Base-by-base conservation (phyloP, 1,284 basidiomycete genomes). In the Leccinum pachyderme region DNA sequence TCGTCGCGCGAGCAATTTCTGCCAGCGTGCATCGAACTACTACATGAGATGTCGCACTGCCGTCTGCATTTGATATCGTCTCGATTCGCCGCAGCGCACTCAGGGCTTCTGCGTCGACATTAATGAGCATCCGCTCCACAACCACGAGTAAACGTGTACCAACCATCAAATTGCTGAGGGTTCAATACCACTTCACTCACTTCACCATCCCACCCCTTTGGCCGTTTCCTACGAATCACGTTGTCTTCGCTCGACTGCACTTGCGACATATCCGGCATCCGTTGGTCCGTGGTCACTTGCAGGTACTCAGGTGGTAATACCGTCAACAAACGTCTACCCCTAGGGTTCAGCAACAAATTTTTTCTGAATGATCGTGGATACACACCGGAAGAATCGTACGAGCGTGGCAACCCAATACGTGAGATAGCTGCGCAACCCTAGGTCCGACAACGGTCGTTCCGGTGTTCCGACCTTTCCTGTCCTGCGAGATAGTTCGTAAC, bases 401-500 rank as follows among this genome's bases (percentile, higher is more conserved):
- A 98, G 77, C 0, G 89, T 88, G 1, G 91, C 83, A 1, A 90
- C 83, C 96, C 97, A 99, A 70, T 89, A 97, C 4, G 93, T 84
- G 32, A 95, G 81, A 73, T 98, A 99, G 55, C 93, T 92, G 56
- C 91, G 84, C 13, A 95, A 77, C 3, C 97, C 96, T 11, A 98
- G 83, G 61, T 95, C 94, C 0, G 95, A 98, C 1, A 99, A 76
- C 0, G 96, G 96, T 5, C 96, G 84, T 75, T 99, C 96, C 0
- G 97, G 96, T 4, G 95, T 96, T 7, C 96, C 96, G 2, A 91
- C 77, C 61, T 86, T 87, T 2, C 84, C 82, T n/a, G 81, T 79
- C 45, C 82, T 81, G 46, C 87, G 81, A 4, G 93, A 97, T 6
- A 98, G 77, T 66, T 95, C 93, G 69, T 99, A 98, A 69, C 93